Base-by-base conservation (phyloP, 805 yeast genomes). In the Kluyveromyces aestuarii region DNA sequence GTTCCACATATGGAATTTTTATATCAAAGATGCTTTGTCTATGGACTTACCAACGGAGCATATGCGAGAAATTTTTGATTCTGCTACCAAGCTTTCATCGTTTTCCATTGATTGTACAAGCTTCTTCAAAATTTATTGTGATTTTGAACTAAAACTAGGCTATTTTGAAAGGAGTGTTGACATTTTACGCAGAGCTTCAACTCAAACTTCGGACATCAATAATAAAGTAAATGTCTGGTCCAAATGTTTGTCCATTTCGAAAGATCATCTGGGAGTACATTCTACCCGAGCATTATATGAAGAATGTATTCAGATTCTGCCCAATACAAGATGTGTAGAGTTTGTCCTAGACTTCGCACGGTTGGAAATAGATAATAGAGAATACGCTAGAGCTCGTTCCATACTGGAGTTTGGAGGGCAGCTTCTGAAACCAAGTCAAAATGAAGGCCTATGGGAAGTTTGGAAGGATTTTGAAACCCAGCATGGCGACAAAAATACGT, bases 381-480 rank as follows among this genome's bases (percentile, higher is more conserved):
- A 87, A 52, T 61, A 69, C 16, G 69, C 63, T 5, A 68, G 96
- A 45, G 88, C 80, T 0, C 73, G 96, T 46, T 79, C 76, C 10
- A 62, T 91, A 7, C 74, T 76, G 52, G 73, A 70, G 48, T 83
- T 76, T 59, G 81, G 81, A 9, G 71, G 77, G 2, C 73, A 74
- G 27, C 51, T 71, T 17, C 54, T 71, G 2, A 62, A 74, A 42
- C 70, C 74, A 6, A 45, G 52, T 1, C 58, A 60, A 14, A 63
- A 68, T 30, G 18, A 30, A 49, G 50, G 47, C 1, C 59, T 80
- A 33, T 88, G 96, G 95, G 67, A 66, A 1, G 63, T 65, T 27
- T 90, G 96, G 95, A 81, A 81, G 47, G 60, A 69, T 10, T 87
- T 89, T 62, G 98, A 90, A 60, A 61, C 85, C 35, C 71, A 75